Conservation (phyloP, 345 rosid genomes). For the Citrus trifoliata region DNA sequence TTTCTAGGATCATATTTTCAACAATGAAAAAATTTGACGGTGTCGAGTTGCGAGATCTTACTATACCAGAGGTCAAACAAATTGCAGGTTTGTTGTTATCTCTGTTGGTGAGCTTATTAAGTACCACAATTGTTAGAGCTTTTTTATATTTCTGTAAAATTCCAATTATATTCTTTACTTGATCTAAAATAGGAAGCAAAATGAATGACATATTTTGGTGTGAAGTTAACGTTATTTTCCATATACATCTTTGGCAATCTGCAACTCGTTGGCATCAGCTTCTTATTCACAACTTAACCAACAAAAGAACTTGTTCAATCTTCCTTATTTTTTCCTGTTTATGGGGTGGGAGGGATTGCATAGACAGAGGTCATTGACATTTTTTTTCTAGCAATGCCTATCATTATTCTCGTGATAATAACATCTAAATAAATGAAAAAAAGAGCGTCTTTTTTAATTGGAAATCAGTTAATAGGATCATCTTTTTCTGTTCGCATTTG, state of each 20-base stretch:
- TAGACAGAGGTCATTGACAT: neutral
- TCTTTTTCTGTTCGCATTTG: neutral
- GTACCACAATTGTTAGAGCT: neutral
- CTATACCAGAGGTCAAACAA: conserved; percentile 87
- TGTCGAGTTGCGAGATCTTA: conserved; percentile 56
- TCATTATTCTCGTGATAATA: neutral
- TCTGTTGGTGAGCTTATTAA: neutral
- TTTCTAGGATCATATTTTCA: conserved; percentile 86
- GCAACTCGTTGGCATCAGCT: neutral
- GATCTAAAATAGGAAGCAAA: neutral
- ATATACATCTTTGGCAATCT: neutral
- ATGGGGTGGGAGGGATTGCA: neutral
- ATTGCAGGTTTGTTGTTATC: conserved; percentile 61
- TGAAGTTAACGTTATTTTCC: neutral
- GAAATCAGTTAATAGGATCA: neutral
- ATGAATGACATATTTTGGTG: neutral
- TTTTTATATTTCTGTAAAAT: neutral
- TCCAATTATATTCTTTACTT: neutral
- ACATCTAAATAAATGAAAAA: neutral
- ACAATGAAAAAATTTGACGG: conserved; percentile 80
- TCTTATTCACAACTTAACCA: neutral
- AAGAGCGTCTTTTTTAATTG: neutral
- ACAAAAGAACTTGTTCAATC: neutral
- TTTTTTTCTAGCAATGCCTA: neutral
- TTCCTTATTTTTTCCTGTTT: neutral